Evolutionary conservation across 352 stramenopile genomes (phyloP).

Genomic region (Pythium aquatile): DNA sequence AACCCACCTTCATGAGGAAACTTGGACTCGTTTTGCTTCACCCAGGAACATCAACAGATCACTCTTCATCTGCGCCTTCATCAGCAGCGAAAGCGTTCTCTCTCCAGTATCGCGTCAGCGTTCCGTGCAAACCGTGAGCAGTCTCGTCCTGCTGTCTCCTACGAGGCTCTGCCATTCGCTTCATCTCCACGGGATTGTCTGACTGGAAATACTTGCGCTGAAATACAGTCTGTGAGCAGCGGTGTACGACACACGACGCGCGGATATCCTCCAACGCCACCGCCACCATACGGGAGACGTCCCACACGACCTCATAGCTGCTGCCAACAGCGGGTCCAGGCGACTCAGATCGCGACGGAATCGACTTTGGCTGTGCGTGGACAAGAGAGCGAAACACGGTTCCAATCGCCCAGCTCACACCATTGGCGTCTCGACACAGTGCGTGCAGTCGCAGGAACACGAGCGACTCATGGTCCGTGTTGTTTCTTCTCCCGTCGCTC

Average conservation of each 20-base stretch:
- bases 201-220: not conserved
- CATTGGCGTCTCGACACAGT: constrained; percentile 23
- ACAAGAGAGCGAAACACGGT: constrained; percentile 7
- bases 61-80: not conserved
- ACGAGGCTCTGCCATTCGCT: constrained; percentile 6
- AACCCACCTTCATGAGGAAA: not conserved
- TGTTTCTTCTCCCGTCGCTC: not conserved
- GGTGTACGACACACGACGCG: constrained; percentile 21
- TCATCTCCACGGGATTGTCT: constrained; percentile 10
- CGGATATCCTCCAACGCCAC: constrained; percentile 19
- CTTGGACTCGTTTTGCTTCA: not conserved
- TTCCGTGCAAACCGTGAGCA: constrained; percentile 2
- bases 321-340: not conserved
- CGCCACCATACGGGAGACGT: constrained; percentile 18
- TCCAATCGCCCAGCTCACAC: constrained; percentile 23
- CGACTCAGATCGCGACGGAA: not conserved
- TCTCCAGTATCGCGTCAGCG: constrained; percentile 11
- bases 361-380: not conserved
- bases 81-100: not conserved
- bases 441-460: constrained; percentile 12
- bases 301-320: constrained; percentile 18
- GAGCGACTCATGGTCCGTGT: not conserved
- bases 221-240: constrained; percentile 4
- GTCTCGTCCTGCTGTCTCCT: not conserved
- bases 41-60: not conserved